These are phyloP conservation scores for Phytophthora palmivora DNA, from an alignment of 352 stramenopile species.

Conservation along the genomic window DNA sequence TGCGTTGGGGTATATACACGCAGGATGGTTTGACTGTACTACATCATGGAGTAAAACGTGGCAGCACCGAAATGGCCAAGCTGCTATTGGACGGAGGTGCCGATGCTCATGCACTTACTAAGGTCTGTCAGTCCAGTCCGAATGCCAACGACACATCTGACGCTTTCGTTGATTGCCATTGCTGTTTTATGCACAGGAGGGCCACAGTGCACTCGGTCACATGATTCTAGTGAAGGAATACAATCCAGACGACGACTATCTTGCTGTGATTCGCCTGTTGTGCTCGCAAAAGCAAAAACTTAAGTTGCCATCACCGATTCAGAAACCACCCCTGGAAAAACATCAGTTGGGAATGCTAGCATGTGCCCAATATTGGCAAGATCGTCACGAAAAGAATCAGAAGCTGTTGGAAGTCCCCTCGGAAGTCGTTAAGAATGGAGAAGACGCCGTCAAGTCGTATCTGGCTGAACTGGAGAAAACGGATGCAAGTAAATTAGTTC, in stretches of 20 bases:
- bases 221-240: neutral
- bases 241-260: neutral
- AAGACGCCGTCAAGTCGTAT: conserved; percentile 8
- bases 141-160: neutral
- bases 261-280: neutral
- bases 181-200: neutral
- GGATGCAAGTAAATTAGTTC: neutral
- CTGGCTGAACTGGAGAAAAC: conserved; percentile 11
- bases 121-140: neutral
- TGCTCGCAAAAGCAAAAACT: neutral
- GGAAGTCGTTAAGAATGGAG: conserved; percentile 12
- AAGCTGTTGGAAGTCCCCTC: neutral
- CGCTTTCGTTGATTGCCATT: no score
- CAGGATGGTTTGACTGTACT: no score
- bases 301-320: neutral
- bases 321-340: neutral
- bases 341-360: neutral
- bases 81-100: no score
- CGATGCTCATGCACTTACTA: neutral
- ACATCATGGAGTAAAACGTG: no score
- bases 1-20: no score
- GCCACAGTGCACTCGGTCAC: neutral
- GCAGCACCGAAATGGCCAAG: no score
- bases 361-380: neutral
- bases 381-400: neutral